Conservation (phyloP, 495 filamentous ascomycete species). For the Xylaria venustula region DNA sequence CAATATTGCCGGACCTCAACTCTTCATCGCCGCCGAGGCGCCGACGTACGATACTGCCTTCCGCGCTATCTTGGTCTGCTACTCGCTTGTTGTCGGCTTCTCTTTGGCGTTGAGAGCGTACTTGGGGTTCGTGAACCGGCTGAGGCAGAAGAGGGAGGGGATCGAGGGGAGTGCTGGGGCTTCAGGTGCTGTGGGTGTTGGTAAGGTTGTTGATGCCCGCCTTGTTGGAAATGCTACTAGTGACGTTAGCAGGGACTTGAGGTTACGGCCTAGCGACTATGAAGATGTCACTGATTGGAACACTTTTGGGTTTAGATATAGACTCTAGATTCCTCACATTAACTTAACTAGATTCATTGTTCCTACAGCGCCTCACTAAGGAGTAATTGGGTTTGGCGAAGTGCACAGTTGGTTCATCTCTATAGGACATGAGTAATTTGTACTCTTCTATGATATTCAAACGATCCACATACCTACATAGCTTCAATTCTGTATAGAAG, state of each 20-base stretch:
- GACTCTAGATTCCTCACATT: slow-evolving; percentile 20
- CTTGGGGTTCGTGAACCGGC: slow-evolving; percentile 39
- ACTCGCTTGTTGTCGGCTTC: slow-evolving; percentile 42
- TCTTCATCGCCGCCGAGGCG: slow-evolving; percentile 29
- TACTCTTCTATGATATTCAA: too few relatives aligned
- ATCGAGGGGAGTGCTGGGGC: slow-evolving; percentile 39
- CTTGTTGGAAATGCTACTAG: slow-evolving; percentile 34
- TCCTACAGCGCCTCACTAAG: too few relatives aligned
- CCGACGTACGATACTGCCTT: slow-evolving; percentile 46
- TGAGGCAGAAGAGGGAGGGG: slow-evolving; percentile 40
- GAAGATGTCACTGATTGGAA: slow-evolving; percentile 52
- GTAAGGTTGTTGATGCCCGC: slow-evolving; percentile 32
- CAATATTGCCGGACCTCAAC: slow-evolving; percentile 43
- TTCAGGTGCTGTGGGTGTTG: slow-evolving; percentile 44
- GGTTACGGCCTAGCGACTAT: slow-evolving; percentile 49
- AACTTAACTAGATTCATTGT: background rate
- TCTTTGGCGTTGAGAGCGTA: slow-evolving; percentile 42
- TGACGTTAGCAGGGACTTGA: slow-evolving; percentile 28
- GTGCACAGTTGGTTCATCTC: too few relatives aligned
- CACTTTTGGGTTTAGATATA: slow-evolving; percentile 52
- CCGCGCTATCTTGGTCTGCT: slow-evolving; percentile 53
- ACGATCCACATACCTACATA: too few relatives aligned
- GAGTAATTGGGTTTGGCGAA: too few relatives aligned
- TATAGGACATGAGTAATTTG: too few relatives aligned
- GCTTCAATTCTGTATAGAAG: too few relatives aligned